Percentiles rank a stretch among this genome's conserved stretches.
phyloP scores from a whole-genome alignment of 192 early-diverging fungal genomes.

The Thoreauomyces humboldtii region DNA sequence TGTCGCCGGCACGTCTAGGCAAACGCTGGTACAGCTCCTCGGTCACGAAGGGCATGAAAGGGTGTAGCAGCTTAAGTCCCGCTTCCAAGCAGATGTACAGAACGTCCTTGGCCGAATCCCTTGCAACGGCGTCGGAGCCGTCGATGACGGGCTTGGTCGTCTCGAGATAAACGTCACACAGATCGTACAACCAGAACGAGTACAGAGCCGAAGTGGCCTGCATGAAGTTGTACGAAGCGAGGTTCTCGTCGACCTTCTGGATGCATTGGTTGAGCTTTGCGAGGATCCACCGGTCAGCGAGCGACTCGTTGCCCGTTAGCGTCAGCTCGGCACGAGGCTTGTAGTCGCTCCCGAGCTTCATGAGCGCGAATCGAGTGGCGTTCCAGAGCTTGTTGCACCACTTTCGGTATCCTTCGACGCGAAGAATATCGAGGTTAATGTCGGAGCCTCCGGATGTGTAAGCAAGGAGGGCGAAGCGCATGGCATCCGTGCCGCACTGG shows the following conservation, averaged over 20 bases:
- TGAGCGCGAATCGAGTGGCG: constrained; percentile 90
- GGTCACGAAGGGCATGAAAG: constrained; percentile 98
- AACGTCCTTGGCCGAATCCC: constrained; percentile 66
- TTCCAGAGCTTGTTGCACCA: constrained; percentile 99
- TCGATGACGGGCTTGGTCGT: constrained; percentile 79
- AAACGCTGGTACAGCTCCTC: constrained; percentile 98
- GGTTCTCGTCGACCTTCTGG: constrained; percentile 69
- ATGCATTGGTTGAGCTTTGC: constrained; percentile 82
- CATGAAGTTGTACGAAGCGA: constrained; percentile 90
- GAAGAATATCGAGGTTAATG: constrained; percentile 91
- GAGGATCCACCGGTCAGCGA: constrained; percentile 93
- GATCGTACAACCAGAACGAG: constrained; percentile 94
- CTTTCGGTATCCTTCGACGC: constrained; percentile 98
- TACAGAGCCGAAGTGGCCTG: constrained; percentile 80
- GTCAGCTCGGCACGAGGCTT: constrained; percentile 56
- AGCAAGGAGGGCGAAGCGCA: constrained; percentile 50
- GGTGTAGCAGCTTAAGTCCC: constrained; percentile 89
- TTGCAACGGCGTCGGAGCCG: constrained; percentile 54
- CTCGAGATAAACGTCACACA: constrained; percentile 95
- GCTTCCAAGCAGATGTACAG: constrained; percentile 94
- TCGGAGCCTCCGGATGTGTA: constrained; percentile 68
- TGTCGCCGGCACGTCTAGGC: constrained; percentile 74
- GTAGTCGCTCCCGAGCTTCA: constrained; percentile 91
- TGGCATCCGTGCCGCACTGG: constrained; percentile 92
- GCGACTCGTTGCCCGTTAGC: constrained; percentile 75